These are phyloP conservation scores for Abrus precatorius DNA, from an alignment of 306 rosid species.

Conservation along the genomic window DNA sequence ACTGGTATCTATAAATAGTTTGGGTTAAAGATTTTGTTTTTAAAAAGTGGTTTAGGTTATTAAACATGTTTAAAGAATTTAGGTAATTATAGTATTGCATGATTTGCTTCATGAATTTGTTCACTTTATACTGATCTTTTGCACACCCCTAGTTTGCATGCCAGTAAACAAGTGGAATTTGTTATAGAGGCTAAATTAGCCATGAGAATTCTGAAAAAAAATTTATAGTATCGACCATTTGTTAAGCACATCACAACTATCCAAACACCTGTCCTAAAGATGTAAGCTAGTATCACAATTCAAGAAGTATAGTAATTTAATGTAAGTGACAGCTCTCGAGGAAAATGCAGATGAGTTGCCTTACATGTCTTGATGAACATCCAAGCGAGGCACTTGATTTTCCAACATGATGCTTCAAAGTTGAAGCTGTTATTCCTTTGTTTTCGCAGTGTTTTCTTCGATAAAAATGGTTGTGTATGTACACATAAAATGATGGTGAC, in stretches of 20 bases:
- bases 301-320: background rate
- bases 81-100: background rate
- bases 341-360: conserved; percentile 33
- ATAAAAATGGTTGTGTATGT: conserved; percentile 29
- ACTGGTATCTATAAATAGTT: background rate
- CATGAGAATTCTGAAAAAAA: conserved; percentile 4
- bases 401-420: conserved; percentile 25
- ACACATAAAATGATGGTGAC: conserved; percentile 18
- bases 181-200: background rate
- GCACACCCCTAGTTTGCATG: background rate
- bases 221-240: conserved; percentile 1
- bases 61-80: background rate
- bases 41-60: background rate
- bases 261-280: background rate
- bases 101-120: background rate
- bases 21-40: background rate
- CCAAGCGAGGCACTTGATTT: conserved; percentile 31
- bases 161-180: background rate
- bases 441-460: conserved; percentile 23
- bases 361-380: conserved; percentile 26
- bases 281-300: background rate
- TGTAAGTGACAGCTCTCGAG: background rate
- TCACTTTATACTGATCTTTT: no score
- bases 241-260: conserved; percentile 1
- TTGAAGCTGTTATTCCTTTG: conserved; percentile 15